phyloP scores from a whole-genome alignment of 805 yeast genomes.

The Scheffersomyces stipitis region DNA sequence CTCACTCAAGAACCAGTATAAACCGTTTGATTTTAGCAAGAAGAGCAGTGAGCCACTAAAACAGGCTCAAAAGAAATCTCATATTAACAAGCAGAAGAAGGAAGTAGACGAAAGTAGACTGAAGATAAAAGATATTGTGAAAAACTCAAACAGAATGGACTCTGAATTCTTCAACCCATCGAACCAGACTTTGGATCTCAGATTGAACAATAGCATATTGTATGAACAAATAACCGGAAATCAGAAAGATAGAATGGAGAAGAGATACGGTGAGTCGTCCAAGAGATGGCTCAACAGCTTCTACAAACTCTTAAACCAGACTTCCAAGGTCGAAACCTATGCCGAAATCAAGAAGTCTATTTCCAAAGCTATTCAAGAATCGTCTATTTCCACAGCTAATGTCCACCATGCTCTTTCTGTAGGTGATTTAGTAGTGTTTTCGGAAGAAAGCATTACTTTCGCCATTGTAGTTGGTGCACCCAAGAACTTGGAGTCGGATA shows the following conservation, averaged over 20 bases:
- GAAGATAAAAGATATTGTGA: neutral
- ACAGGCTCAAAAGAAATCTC: neutral
- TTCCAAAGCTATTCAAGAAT: conserved; percentile 5
- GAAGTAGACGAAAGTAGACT: neutral
- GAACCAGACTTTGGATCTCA: conserved; percentile 19
- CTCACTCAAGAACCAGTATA: neutral
- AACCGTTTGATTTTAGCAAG: neutral
- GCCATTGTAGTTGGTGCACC: conserved; percentile 60
- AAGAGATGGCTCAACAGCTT: conserved; percentile 18
- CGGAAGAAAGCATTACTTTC: conserved; percentile 44
- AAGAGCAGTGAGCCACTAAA: neutral
- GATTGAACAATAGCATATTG: conserved; percentile 16
- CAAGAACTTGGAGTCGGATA: conserved; percentile 43
- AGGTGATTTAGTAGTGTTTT: conserved; percentile 66
- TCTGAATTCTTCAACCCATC: conserved; percentile 18
- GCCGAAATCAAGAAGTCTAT: conserved; percentile 1
- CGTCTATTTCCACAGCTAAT: conserved; percentile 7
- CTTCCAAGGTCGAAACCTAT: neutral
- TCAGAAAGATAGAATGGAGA: conserved; percentile 16
- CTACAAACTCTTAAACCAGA: neutral
- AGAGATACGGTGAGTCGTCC: conserved; percentile 17
- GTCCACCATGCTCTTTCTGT: conserved; percentile 28
- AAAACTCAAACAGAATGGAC: neutral
- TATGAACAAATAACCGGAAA: conserved; percentile 16
- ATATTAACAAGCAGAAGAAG: neutral